Percentiles rank a stretch among this genome's conserved stretches.
Conservation (phyloP, 2,329 filamentous ascomycete genomes). For the Camillea tinctor region DNA sequence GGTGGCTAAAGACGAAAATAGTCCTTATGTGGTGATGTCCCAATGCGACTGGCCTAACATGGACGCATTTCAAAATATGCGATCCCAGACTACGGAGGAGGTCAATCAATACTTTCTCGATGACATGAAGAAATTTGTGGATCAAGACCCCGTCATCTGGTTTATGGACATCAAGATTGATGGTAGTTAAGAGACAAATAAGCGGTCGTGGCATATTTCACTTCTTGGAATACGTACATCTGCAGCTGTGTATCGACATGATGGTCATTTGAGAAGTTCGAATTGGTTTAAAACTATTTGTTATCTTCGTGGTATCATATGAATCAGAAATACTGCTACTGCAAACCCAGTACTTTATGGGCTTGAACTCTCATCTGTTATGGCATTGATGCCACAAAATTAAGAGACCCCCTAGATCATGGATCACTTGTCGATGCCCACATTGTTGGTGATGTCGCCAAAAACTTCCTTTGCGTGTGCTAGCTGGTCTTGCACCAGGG, state of each 20-base stretch:
- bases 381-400: too few relatives aligned
- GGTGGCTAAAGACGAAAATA: conserved; percentile 6
- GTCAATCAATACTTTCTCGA: conserved; percentile 9
- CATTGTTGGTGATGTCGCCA: conserved; percentile 31
- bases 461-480: conserved; percentile 35
- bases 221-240: too few relatives aligned
- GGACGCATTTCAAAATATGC: conserved; percentile 11
- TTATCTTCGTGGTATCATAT: too few relatives aligned
- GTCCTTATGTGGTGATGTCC: conserved; percentile 13
- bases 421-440: conserved; percentile 21
- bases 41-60: conserved; percentile 19
- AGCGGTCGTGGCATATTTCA: too few relatives aligned
- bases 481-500: conserved; percentile 32
- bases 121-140: conserved; percentile 20
- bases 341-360: too few relatives aligned
- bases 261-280: conserved; percentile 1
- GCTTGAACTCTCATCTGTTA: too few relatives aligned
- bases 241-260: too few relatives aligned
- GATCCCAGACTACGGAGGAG: conserved; percentile 11
- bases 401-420: too few relatives aligned
- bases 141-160: conserved; percentile 17
- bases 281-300: too few relatives aligned
- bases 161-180: conserved; percentile 18
- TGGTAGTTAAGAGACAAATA: not conserved
- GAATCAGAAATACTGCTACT: too few relatives aligned